A percentile compares a stretch with the other conserved stretches of the same genome.
Evolutionary conservation across 495 filamentous ascomycete genomes (phyloP).

Genomic region (Tuber borchii): DNA sequence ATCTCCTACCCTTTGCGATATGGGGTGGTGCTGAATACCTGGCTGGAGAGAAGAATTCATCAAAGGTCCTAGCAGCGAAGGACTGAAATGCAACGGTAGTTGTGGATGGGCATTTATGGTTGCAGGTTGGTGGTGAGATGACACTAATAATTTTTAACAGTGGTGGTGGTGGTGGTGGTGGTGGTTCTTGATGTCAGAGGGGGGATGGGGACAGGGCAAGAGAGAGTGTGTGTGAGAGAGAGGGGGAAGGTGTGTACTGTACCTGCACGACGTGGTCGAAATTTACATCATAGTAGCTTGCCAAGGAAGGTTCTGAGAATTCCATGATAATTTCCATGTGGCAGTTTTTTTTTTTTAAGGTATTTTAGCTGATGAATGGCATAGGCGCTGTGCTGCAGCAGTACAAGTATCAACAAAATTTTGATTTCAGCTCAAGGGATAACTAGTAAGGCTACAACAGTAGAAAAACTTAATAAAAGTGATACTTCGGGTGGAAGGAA

Average conservation of each 20-base stretch:
- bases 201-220: neutral
- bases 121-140: neutral
- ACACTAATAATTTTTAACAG: neutral
- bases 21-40: neutral
- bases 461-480: neutral
- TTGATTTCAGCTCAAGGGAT: neutral
- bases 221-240: neutral
- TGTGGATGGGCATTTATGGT: neutral
- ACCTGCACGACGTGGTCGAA: conserved; percentile 5
- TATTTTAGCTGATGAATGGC: neutral
- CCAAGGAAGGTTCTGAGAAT: neutral
- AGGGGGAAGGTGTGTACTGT: neutral
- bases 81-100: neutral
- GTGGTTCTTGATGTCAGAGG: neutral
- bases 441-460: neutral
- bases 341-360: neutral
- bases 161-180: too few relatives aligned
- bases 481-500: neutral
- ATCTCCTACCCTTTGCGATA: neutral
- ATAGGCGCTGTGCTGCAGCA: neutral
- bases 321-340: neutral
- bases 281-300: neutral
- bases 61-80: neutral
- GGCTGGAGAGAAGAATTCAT: neutral
- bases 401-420: neutral